Evolutionary conservation across 2,329 filamentous ascomycete genomes (phyloP).

Genomic region (Microsporum ferrugineum): DNA sequence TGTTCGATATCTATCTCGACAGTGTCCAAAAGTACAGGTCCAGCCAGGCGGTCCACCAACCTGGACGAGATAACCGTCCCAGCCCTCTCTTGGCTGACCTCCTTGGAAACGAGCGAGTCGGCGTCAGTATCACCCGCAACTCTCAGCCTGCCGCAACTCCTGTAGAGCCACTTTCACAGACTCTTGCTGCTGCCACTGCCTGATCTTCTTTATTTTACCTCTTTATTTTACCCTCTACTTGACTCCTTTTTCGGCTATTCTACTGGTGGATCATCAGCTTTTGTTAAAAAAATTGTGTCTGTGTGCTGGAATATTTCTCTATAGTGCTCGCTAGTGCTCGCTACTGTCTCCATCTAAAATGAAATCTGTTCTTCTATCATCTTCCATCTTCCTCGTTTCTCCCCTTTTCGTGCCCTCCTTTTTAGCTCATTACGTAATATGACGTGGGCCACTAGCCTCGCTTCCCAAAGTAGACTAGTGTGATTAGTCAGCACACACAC

Average conservation of each 20-base stretch:
- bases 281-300: background rate
- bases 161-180: background rate
- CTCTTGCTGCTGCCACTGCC: constrained; percentile 23
- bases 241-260: background rate
- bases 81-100: constrained; percentile 82
- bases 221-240: background rate
- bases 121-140: constrained; percentile 60
- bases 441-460: constrained; percentile 12
- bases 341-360: background rate
- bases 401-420: background rate
- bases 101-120: constrained; percentile 86
- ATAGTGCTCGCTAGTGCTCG: background rate
- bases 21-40: constrained; percentile 84
- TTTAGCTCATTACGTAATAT: background rate
- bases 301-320: background rate
- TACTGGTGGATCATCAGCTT: background rate
- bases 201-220: background rate
- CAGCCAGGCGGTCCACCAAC: constrained; percentile 57
- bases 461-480: constrained; percentile 23
- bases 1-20: constrained; percentile 93
- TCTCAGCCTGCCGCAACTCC: constrained; percentile 13
- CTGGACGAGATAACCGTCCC: constrained; percentile 72
- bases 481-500: constrained; percentile 32
- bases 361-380: background rate
- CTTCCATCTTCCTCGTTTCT: background rate